Base-by-base conservation (phyloP, 306 rosid genomes). In the Prunus salicina region DNA sequence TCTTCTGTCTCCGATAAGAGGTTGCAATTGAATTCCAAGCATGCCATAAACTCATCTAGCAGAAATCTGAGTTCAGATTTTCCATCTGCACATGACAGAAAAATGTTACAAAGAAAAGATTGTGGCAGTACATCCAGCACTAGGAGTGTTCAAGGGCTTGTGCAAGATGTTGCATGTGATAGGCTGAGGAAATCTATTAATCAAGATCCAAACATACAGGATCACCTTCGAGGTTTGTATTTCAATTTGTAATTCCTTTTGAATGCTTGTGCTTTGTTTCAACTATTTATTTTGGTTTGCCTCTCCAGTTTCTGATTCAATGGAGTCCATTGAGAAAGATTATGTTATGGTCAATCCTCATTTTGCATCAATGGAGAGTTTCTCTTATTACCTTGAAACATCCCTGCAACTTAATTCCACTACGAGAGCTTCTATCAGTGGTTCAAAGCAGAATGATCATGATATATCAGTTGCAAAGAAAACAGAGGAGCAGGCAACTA, bases 271-370 rank as follows among this genome's bases (percentile, higher is more conserved):
- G 56, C 79, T 68, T 64, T 77, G 75, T 64, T 84, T 69, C 46
- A 64, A 65, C 76, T 58, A 43, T 47, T 77, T 46, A 38, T 49
- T 57, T 79, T 53, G 43, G 58, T 27, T 75, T 79, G 13, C 57
- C 51, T 68, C 18, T 82, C 60, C 88, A 96, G 99, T 81, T 84
- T 87, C 90, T 53, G 88, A 72, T 87, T 92, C 90, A 69, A 83
- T 89, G 93, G 97, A 91, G 83, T 88, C 89, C 28, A 82, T 96
- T 46, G 98, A 91, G 91, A 91, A 84, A 80, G 97, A 75, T 75
- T 96, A 96, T 67, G 99, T 92, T 70, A 67, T 96, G 16, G 89
- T 96, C 80, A 74, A 89, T 83, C 77, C 88, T 67, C 85, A 79
- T 80, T 85, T 80, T 32, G 80, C 84, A 52, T 87, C 96, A 62